Percentiles rank a stretch among this genome's conserved stretches.
These are phyloP conservation scores for Tricharina praecox DNA, from an alignment of 495 filamentous ascomycete genomes.

Conservation along the genomic window DNA sequence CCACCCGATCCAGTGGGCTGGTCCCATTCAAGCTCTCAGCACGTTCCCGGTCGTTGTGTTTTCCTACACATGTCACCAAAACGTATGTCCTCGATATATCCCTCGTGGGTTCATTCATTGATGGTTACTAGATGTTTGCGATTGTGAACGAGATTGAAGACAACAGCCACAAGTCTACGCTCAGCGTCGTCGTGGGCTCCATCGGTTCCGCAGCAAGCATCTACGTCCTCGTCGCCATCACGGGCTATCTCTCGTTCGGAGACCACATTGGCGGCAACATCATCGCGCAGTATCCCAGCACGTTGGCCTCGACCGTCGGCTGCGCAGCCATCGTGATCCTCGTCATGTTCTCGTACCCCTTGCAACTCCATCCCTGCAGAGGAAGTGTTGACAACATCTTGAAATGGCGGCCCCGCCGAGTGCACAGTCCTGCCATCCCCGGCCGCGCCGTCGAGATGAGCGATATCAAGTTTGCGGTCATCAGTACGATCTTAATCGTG, in stretches of 20 bases:
- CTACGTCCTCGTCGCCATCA: slow-evolving; percentile 83
- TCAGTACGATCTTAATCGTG: slow-evolving; percentile 72
- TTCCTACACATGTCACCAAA: slow-evolving; percentile 97
- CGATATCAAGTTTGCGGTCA: slow-evolving; percentile 72
- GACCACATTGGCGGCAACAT: slow-evolving; percentile 78
- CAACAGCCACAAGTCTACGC: slow-evolving; percentile 57
- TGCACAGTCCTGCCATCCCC: slow-evolving; percentile 31
- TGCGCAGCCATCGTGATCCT: slow-evolving; percentile 90
- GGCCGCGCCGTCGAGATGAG: slow-evolving; percentile 43
- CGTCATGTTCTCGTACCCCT: slow-evolving; percentile 90
- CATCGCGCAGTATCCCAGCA: slow-evolving; percentile 75
- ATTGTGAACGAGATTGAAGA: slow-evolving; percentile 87
- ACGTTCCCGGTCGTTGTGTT: slow-evolving; percentile 92
- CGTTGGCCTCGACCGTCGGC: slow-evolving; percentile 72
- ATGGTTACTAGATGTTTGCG: slow-evolving; percentile 98
- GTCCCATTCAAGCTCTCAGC: slow-evolving; percentile 58
- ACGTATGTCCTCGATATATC: slow-evolving; percentile 39
- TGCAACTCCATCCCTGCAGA: slow-evolving; percentile 88
- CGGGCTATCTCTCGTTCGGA: slow-evolving; percentile 88
- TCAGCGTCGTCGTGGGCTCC: slow-evolving; percentile 60
- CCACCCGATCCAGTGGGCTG: slow-evolving; percentile 57
- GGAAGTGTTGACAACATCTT: slow-evolving; percentile 83
- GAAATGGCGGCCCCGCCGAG: slow-evolving; percentile 59
- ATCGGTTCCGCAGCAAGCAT: slow-evolving; percentile 64
- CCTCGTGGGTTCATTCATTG: too few species aligned